A percentile compares a stretch with the other conserved stretches of the same genome.
These are phyloP conservation scores for Phaeosphaeria sp. DNA, from an alignment of 2,329 filamentous ascomycete species.

Conservation along the genomic window DNA sequence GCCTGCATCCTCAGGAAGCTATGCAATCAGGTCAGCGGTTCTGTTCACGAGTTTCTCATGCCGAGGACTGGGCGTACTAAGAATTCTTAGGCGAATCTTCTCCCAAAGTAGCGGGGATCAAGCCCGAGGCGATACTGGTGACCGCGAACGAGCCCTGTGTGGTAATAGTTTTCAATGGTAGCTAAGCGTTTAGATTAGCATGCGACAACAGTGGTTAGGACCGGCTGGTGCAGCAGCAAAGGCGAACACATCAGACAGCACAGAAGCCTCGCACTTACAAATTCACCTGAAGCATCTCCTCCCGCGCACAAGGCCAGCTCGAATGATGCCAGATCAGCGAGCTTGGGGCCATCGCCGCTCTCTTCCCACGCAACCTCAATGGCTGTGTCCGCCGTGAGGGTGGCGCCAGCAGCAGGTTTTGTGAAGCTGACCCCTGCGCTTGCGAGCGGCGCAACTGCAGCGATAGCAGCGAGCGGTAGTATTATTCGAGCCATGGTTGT, in stretches of 20 bases:
- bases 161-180: constrained; percentile 42
- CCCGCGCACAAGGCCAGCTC: constrained; percentile 67
- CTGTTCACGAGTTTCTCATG: neutral
- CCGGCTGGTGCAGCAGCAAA: neutral
- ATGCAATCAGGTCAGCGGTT: constrained; percentile 10
- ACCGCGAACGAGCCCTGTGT: constrained; percentile 55
- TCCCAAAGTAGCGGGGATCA: constrained; percentile 32
- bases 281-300: constrained; percentile 55
- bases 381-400: constrained; percentile 56
- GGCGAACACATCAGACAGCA: neutral
- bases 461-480: constrained; percentile 35
- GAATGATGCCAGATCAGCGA: constrained; percentile 61
- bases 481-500: constrained; percentile 38
- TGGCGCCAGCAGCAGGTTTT: constrained; percentile 58
- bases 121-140: constrained; percentile 47
- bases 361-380: constrained; percentile 66
- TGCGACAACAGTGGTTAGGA: neutral
- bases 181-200: constrained; percentile 10
- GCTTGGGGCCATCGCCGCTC: constrained; percentile 56
- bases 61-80: constrained; percentile 56
- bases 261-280: neutral
- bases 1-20: constrained; percentile 59
- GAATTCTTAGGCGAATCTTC: constrained; percentile 56
- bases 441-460: constrained; percentile 50
- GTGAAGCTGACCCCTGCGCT: constrained; percentile 63